These are phyloP conservation scores for Pseudozyma sp. DNA, from an alignment of 1,284 basidiomycete species.

Conservation along the genomic window DNA sequence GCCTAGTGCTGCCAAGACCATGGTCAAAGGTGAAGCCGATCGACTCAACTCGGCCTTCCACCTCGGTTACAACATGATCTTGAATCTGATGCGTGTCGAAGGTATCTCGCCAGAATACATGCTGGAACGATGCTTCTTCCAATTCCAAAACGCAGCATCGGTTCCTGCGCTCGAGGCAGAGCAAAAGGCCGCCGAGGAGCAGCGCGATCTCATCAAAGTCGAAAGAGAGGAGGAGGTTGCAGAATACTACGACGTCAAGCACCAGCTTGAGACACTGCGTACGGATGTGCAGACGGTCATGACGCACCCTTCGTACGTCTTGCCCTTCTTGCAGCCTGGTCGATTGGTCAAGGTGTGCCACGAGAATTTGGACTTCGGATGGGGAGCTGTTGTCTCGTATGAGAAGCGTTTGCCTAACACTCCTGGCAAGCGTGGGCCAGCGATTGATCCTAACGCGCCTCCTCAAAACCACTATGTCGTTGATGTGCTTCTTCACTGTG, in stretches of 20 bases:
- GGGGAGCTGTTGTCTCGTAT: slow-evolving; percentile 93
- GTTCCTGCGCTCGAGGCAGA: slow-evolving; percentile 90
- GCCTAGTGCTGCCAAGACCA: slow-evolving; percentile 88
- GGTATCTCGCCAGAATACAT: slow-evolving; percentile 98
- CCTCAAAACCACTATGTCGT: slow-evolving; percentile 92
- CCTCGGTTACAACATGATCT: slow-evolving; percentile 98
- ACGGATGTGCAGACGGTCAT: slow-evolving; percentile 89
- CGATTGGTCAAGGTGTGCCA: slow-evolving; percentile 89
- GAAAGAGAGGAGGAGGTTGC: slow-evolving; percentile 85
- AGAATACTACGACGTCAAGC: slow-evolving; percentile 90
- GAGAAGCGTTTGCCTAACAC: slow-evolving; percentile 79
- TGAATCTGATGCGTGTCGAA: slow-evolving; percentile 98
- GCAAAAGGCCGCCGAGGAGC: slow-evolving; percentile 79
- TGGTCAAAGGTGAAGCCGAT: slow-evolving; percentile 99
- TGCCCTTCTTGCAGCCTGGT: slow-evolving; percentile 93
- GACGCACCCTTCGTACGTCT: slow-evolving; percentile 90
- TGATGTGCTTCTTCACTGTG: slow-evolving; percentile 90
- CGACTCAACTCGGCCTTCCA: slow-evolving; percentile 98
- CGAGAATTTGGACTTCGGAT: slow-evolving; percentile 90
- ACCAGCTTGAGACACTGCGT: slow-evolving; percentile 88
- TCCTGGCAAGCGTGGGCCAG: slow-evolving; percentile 45
- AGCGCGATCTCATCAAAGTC: slow-evolving; percentile 78
- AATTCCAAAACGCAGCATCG: slow-evolving; percentile 93
- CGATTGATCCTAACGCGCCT: slow-evolving; percentile 73
- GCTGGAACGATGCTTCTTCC: slow-evolving; percentile 97